Evolutionary conservation across 352 stramenopile species (phyloP), one percentile per base, ranked within the genome.

Genomic region (Globisporangium emineosum): DNA sequence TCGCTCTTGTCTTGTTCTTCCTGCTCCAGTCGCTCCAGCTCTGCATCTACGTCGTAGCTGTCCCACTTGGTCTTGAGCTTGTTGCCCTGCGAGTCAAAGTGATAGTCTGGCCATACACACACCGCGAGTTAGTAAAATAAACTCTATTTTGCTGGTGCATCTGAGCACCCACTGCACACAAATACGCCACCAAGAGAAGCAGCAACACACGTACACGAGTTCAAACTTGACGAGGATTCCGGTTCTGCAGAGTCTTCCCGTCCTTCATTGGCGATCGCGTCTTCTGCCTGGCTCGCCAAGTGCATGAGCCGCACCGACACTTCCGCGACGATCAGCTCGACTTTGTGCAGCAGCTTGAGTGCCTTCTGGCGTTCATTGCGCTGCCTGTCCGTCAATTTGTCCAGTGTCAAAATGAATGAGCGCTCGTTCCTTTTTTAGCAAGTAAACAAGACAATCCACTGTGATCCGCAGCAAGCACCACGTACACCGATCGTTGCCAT

Each of bases 11-110:
- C 15, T 40, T 62, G 30, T 17, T 94, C 83, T 19, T 85, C 74
- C 8, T 78, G 57, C 35, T 94, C 86, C 6, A 94, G 72, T 6
- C 68, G 72, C 35, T 91, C 71, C 5, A 94, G 70, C 69, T 94
- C 86, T 0, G 82, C 86, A 37, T 93, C 86, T 12, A 90, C 83
- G 53, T 94, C 76, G 64, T 90, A 94, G 21, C 66, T 76, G 62
- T 94, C 86, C 86, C 86, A 93, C 63, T 94, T 93, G 30, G 83
- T 93, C 69, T 91, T 91, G 61, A 94, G 78, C 64, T 94, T 94
- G 71, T 91, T 93, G 59, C 86, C 86, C 5, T 90, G 56, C 30
- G 83, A 94, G 66, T 94, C 83, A 32, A 94, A 93, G 58, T 93
- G 86, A 67, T 94, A 94, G 66, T 92, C 86, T 94, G 29, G 33